Evolutionary conservation across 208 protist species (phyloP), one percentile per base, ranked within the genome.

Genomic region (Eutreptiella sp.): DNA sequence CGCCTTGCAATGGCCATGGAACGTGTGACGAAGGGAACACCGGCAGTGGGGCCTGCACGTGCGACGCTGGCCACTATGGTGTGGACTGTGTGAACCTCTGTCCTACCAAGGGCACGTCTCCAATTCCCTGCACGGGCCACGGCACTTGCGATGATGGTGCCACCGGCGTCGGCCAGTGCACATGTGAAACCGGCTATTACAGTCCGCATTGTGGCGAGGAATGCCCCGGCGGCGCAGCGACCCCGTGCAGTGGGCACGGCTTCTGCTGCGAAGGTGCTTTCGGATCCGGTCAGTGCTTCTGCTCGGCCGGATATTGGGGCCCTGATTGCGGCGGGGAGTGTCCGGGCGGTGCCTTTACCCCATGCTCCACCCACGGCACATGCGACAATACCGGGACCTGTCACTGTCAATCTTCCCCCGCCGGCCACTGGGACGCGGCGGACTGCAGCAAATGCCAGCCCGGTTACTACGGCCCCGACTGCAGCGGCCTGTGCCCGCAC

Each of bases 381-480:
- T 57, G 50, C 50, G 19, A 11, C 50, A 34, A 11, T 53, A 34
- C 31, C n/a, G 50, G 16, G 9, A 9, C 43, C 43, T 14, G 43
- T 23, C 36, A 38, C 5, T 16, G 50, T 7, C n/a, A 16, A 38
- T 57, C 31, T 21, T 48, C 50, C n/a, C 46, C 31, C 50, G 26
- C 14, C 21, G 41, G 53, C 16, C 26, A 55, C 41, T 61, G 53
- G 53, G 36, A 24, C 36, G 41, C 42, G 7, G 47, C 9, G 36
- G 53, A 52, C 41, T 52, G 41, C 41, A 11, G 33, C 14, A 23
- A 23, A 7, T 52, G 53, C n/a, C 16, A 9, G 5, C 5, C 7
- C 19, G 53, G 53, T n/a, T 61, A 42, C 50, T 57, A 39, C 36
- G 50, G 50, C 14, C 31, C 28, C 11, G 24, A 7, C 9, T 67